Percentiles rank a stretch among this genome's conserved stretches.
Conservation (phyloP, 2,329 filamentous ascomycete species). For the Berkeleyomyces basicola region DNA sequence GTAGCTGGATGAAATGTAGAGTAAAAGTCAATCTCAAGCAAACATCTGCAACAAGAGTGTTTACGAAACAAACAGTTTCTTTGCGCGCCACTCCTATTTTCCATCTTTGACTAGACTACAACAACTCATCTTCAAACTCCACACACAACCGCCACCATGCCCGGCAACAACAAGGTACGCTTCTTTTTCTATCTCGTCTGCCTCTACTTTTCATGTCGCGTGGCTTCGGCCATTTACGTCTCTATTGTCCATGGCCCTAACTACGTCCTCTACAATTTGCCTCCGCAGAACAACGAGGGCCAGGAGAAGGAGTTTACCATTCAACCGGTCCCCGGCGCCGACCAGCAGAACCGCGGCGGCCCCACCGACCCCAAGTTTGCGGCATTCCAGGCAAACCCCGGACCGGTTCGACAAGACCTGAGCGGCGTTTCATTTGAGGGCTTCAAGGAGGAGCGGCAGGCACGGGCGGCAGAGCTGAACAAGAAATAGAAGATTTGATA, state of each 20-base stretch:
- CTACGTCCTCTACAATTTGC: conserved; percentile 1
- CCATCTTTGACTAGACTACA: not conserved
- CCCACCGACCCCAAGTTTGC: conserved; percentile 29
- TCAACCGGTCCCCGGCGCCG: conserved; percentile 23
- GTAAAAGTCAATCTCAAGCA: no score
- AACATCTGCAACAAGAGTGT: not conserved
- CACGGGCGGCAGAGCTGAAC: conserved; percentile 50
- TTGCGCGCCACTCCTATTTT: not conserved
- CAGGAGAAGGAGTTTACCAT: conserved; percentile 30
- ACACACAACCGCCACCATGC: conserved; percentile 1
- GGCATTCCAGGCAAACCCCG: conserved; percentile 38
- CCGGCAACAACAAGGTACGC: conserved; percentile 12
- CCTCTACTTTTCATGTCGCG: conserved; percentile 6
- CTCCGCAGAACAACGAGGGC: not conserved
- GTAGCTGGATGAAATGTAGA: no score
- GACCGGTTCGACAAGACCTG: conserved; percentile 37
- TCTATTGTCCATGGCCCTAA: conserved; percentile 11
- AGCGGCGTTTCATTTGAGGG: conserved; percentile 40
- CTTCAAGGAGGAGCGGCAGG: conserved; percentile 51
- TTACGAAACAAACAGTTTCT: not conserved
- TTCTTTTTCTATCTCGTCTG: conserved; percentile 7
- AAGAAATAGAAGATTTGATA: conserved; percentile 24
- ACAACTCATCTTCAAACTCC: not conserved
- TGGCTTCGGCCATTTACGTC: conserved; percentile 4
- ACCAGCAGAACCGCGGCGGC: conserved; percentile 20